A percentile compares a stretch with the other conserved stretches of the same genome.
Evolutionary conservation across 805 yeast species (phyloP).

Genomic region (Schwanniomyces yamadae): DNA sequence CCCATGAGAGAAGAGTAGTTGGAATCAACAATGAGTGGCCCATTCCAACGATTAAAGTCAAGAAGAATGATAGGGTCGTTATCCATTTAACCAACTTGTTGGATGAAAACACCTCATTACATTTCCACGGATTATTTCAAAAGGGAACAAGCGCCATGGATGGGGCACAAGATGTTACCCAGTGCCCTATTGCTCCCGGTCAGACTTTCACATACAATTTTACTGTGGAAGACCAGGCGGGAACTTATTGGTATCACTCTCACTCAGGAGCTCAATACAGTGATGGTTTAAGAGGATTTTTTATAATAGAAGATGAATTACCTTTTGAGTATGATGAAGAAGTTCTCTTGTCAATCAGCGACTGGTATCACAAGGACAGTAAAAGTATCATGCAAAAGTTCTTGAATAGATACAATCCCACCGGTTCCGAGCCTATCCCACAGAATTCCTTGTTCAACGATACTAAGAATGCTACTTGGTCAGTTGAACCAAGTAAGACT

Average conservation of each 20-base stretch:
- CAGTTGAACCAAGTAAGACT: constrained; percentile 80
- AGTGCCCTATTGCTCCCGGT: constrained; percentile 46
- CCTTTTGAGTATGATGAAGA: constrained; percentile 68
- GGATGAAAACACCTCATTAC: constrained; percentile 39
- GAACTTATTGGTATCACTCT: constrained; percentile 70
- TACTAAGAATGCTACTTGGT: constrained; percentile 72
- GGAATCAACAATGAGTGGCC: constrained; percentile 57
- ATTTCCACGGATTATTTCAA: constrained; percentile 47
- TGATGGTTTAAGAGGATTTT: constrained; percentile 72
- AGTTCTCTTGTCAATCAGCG: constrained; percentile 62
- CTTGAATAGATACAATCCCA: constrained; percentile 78
- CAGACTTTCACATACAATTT: constrained; percentile 38
- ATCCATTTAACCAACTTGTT: constrained; percentile 36
- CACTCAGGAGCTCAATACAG: constrained; percentile 76
- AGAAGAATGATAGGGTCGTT: constrained; percentile 38
- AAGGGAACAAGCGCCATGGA: constrained; percentile 40
- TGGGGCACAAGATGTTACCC: constrained; percentile 47
- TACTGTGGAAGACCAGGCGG: constrained; percentile 33
- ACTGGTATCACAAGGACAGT: constrained; percentile 81
- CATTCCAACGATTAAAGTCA: constrained; percentile 38
- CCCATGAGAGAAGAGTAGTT: constrained; percentile 47
- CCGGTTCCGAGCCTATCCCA: constrained; percentile 98
- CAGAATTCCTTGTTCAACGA: constrained; percentile 77
- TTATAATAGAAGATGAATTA: constrained; percentile 53
- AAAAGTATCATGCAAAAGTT: constrained; percentile 54